Evolutionary conservation across 257 asterid species (phyloP).

Genomic region (Plectranthus barbatus): DNA sequence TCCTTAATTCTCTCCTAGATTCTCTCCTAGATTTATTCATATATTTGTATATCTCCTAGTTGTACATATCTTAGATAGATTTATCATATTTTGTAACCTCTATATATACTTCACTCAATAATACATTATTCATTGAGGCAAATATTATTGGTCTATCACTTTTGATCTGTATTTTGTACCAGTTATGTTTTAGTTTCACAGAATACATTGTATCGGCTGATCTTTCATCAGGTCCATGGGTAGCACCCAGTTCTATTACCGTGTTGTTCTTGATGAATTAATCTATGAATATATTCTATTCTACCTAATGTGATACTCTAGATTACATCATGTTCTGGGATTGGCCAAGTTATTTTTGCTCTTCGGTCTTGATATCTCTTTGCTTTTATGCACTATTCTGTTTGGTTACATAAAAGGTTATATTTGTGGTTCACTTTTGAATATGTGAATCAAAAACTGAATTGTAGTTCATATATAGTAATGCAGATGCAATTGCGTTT

Average conservation of each 20-base stretch:
- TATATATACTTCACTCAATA: no score
- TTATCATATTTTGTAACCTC: no score
- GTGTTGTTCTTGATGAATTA: neutral
- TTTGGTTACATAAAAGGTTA: neutral
- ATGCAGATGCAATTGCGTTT: neutral
- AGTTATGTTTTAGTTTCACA: neutral
- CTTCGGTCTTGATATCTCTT: neutral
- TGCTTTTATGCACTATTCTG: neutral
- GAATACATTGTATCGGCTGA: neutral
- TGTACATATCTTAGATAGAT: no score
- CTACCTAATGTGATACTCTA: neutral
- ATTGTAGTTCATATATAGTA: neutral
- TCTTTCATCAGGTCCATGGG: neutral
- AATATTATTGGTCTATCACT: no score
- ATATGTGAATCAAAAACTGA: neutral
- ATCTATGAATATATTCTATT: neutral
- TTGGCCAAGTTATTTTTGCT: neutral
- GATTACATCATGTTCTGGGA: neutral
- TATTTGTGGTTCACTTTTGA: no score
- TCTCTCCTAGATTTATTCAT: no score
- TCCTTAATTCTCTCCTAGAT: no score
- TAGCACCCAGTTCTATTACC: neutral
- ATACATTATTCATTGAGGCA: no score
- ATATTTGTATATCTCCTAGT: no score
- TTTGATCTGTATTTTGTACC: neutral